These are phyloP conservation scores for Onygena corvina DNA, from an alignment of 2,329 filamentous ascomycete genomes.

Conservation along the genomic window DNA sequence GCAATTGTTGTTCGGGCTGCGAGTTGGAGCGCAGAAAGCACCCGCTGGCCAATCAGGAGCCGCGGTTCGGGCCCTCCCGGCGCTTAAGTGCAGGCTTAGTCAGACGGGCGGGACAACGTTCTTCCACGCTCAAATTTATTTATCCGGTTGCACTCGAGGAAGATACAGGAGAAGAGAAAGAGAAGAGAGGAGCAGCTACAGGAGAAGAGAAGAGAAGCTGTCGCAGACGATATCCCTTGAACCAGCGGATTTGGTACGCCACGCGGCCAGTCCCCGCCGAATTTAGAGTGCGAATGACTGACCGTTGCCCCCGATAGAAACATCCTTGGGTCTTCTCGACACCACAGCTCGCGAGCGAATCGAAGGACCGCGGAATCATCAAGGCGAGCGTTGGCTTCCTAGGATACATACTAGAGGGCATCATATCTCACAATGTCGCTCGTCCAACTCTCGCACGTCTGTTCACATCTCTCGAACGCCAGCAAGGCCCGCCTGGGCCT, in stretches of 20 bases:
- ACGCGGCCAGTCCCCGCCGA: too few species aligned
- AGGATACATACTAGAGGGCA: background rate
- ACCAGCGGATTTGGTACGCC: too few species aligned
- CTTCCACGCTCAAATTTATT: background rate
- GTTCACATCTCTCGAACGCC: slow-evolving; percentile 84
- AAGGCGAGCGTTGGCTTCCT: too few species aligned
- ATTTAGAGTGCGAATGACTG: too few species aligned
- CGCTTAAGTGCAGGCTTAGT: slow-evolving; percentile 1
- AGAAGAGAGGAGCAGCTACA: background rate
- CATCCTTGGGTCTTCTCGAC: too few species aligned
- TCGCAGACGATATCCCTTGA: background rate
- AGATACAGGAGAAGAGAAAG: background rate
- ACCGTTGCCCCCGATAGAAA: too few species aligned
- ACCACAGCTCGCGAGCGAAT: too few species aligned
- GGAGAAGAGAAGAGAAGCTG: background rate
- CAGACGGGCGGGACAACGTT: background rate
- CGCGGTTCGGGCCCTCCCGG: background rate
- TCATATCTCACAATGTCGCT: slow-evolving; percentile 49
- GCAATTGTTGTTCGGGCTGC: background rate
- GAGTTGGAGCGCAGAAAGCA: background rate
- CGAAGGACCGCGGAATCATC: too few species aligned
- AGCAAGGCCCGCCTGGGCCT: slow-evolving; percentile 70
- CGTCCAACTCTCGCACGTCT: slow-evolving; percentile 63
- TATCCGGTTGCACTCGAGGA: background rate
- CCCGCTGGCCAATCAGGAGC: background rate